Evolutionary conservation across 2,329 filamentous ascomycete species (phyloP), one percentile per base, ranked within the genome.

Genomic region (Alternaria brassicicola): DNA sequence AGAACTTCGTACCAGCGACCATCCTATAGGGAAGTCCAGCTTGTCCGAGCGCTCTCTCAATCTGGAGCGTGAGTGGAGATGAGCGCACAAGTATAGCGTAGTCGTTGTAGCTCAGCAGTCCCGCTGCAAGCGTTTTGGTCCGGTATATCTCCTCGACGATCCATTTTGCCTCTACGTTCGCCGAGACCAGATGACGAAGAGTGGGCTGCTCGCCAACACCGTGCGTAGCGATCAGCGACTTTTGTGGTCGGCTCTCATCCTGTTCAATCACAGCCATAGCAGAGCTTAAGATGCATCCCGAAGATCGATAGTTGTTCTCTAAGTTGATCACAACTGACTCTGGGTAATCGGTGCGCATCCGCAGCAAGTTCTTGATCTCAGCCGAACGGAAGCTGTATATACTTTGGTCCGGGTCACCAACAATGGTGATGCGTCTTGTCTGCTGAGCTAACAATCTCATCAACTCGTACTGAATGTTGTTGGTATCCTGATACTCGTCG

Each of bases 401-500:
- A 75, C 93, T 97, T 77, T 99, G 94, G 75, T 99, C 95, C 0
- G 95, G 94, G 73, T 99, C 94, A 31, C 94, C 95, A 4, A 99
- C 95, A 59, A 97, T 91, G 1, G 94, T 98, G 66, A 98, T 94
- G n/a, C 88, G 85, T 55, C 86, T 85, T 41, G 85, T 83, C 21
- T 83, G 80, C 59, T 92, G 87, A 2, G 93, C 92, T 69, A 99
- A 89, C 1, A 97, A 83, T 62, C 86, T 89, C 93, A 97, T 97
- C 39, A 99, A 81, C 67, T 97, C 92, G 70, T 96, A 98, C 76
- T 99, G 94, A 4, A 97, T 89, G 19, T 92, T 86, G 73, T 98
- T 99, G 7, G 94, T 98, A 78, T 99, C 94, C 78, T 99, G 94
- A 63, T 97, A 99, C 73, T 99, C 94, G 74, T 99, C 94, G 62